Conservation (phyloP, 768 basidiomycete species). For the Ramaria rubella region DNA sequence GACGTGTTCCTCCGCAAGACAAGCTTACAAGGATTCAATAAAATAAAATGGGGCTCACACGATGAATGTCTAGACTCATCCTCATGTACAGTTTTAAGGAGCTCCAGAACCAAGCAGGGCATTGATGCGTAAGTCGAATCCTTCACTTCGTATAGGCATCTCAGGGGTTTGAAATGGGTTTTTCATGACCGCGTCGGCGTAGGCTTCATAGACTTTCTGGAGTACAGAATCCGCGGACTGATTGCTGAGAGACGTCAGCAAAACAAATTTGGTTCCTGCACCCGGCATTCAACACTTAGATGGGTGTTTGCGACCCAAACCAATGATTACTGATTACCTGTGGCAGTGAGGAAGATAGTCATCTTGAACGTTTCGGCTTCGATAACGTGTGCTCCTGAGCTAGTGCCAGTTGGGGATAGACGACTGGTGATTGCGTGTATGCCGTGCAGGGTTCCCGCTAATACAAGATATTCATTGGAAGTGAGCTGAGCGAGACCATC, state of each 20-base stretch:
- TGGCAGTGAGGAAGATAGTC: slow-evolving; percentile 81
- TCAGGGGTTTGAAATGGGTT: slow-evolving; percentile 99
- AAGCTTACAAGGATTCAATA: too few relatives aligned
- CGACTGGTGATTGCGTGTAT: slow-evolving; percentile 98
- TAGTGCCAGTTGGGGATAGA: slow-evolving; percentile 72
- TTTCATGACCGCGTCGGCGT: slow-evolving; percentile 96
- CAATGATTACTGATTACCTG: slow-evolving; percentile 49
- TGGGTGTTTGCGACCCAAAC: not conserved
- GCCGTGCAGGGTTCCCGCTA: slow-evolving; percentile 94
- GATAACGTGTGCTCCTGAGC: slow-evolving; percentile 90
- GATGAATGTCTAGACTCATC: too few relatives aligned
- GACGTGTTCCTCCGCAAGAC: too few relatives aligned
- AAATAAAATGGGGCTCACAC: too few relatives aligned
- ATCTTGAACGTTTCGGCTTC: slow-evolving; percentile 96
- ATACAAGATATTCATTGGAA: slow-evolving; percentile 91
- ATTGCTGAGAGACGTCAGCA: slow-evolving; percentile 78
- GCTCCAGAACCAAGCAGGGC: slow-evolving; percentile 52
- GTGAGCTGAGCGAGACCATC: slow-evolving; percentile 88
- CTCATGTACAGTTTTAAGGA: too few relatives aligned
- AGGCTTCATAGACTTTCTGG: slow-evolving; percentile 86
- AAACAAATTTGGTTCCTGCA: slow-evolving; percentile 90
- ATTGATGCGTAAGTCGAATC: slow-evolving; percentile 71
- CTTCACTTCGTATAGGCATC: slow-evolving; percentile 93
- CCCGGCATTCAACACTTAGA: not conserved
- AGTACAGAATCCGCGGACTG: slow-evolving; percentile 62